Conservation (phyloP, 78 protist species). For the Anaeramoeba flamelloides region DNA sequence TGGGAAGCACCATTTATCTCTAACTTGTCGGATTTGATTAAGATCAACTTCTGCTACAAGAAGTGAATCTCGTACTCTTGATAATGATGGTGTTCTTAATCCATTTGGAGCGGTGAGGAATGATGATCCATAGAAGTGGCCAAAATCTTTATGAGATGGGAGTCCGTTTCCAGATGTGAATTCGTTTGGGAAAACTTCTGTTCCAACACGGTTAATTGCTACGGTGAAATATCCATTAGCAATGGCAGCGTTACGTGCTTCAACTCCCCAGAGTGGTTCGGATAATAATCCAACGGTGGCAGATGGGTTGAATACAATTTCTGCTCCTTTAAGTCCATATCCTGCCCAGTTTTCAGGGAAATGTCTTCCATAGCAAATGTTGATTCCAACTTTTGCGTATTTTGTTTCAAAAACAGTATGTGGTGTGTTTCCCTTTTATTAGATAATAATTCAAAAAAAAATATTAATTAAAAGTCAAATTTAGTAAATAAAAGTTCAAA, state of each 20-base stretch:
- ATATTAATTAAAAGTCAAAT: too few species aligned
- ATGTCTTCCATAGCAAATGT: conserved; percentile 86
- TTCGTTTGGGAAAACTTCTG: conserved; percentile 68
- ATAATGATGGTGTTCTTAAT: conserved; percentile 55
- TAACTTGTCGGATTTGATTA: conserved; percentile 59
- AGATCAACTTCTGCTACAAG: conserved; percentile 75
- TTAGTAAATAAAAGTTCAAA: too few species aligned
- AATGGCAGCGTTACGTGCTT: conserved; percentile 62
- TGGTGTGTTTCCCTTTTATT: too few species aligned
- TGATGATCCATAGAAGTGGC: conserved; percentile 78
- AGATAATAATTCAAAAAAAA: too few species aligned
- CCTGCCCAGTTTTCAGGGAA: conserved; percentile 67
- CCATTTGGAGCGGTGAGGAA: conserved; percentile 73
- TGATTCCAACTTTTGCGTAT: conserved; percentile 63
- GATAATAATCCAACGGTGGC: too few species aligned
- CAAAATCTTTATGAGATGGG: conserved; percentile 79
- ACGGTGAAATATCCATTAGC: conserved; percentile 54
- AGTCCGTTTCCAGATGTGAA: conserved; percentile 60
- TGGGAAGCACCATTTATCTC: conserved; percentile 73
- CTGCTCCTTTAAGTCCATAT: conserved; percentile 73
- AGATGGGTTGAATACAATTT: too few species aligned
- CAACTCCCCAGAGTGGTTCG: conserved; percentile 85
- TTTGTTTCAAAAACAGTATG: too few species aligned
- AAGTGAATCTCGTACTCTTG: conserved; percentile 63
- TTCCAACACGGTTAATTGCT: conserved; percentile 75